Conservation (phyloP, 2,329 filamentous ascomycete genomes). For the Chaetomiaceae sp. region DNA sequence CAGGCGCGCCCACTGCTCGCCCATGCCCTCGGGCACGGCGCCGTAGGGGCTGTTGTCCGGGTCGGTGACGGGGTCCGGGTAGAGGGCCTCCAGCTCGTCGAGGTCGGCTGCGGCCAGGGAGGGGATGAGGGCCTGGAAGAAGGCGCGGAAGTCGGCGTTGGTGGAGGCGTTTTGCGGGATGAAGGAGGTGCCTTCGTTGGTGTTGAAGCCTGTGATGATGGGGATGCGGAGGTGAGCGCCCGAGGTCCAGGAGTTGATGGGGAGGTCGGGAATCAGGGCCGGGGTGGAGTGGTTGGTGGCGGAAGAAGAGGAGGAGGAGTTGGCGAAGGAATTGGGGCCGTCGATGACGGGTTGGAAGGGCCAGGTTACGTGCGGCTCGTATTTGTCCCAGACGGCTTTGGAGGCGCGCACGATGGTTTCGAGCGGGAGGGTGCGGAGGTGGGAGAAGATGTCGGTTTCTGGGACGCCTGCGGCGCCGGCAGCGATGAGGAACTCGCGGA, state of each 20-base stretch:
- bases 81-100: slow-evolving; percentile 52
- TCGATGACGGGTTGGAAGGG: slow-evolving; percentile 69
- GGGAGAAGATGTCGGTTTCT: slow-evolving; percentile 46
- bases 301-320: slow-evolving; percentile 13
- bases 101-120: slow-evolving; percentile 50
- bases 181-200: slow-evolving; percentile 65
- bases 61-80: slow-evolving; percentile 52
- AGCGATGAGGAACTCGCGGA: slow-evolving; percentile 50
- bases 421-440: slow-evolving; percentile 44
- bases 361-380: slow-evolving; percentile 47
- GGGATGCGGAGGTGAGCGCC: slow-evolving; percentile 52
- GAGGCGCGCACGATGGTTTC: slow-evolving; percentile 39
- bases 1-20: slow-evolving; percentile 53
- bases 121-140: slow-evolving; percentile 61
- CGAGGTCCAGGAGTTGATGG: slow-evolving; percentile 55
- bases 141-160: slow-evolving; percentile 50
- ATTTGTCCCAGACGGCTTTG: slow-evolving; percentile 40
- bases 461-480: slow-evolving; percentile 46
- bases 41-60: slow-evolving; percentile 28
- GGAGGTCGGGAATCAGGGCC: slow-evolving; percentile 53
- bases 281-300: not conserved
- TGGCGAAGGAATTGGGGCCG: slow-evolving; percentile 33
- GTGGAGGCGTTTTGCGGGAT: slow-evolving; percentile 48
- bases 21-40: slow-evolving; percentile 37
- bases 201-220: slow-evolving; percentile 66